A percentile compares a stretch with the other conserved stretches of the same genome.
These are phyloP conservation scores for Pythium brachiatum DNA, from an alignment of 352 stramenopile genomes.

Conservation along the genomic window DNA sequence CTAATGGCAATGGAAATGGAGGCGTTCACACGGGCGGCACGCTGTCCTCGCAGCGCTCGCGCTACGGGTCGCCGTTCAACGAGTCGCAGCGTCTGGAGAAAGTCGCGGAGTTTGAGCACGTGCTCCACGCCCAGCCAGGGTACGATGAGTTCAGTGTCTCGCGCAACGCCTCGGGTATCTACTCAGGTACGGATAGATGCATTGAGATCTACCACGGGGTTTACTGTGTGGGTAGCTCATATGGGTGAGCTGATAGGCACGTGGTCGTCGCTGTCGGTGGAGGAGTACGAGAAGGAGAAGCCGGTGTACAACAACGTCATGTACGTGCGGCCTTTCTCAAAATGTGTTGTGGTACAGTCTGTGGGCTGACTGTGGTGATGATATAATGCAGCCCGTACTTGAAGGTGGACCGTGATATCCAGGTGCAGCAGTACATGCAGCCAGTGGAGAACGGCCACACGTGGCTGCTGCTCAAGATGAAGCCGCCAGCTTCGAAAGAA, in stretches of 20 bases:
- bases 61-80: constrained; percentile 42
- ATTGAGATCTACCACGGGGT: not conserved
- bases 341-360: not conserved
- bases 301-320: constrained; percentile 66
- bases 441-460: constrained; percentile 67
- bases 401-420: constrained; percentile 68
- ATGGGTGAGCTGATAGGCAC: constrained; percentile 27
- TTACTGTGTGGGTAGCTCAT: not conserved
- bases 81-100: constrained; percentile 55
- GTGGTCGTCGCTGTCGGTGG: constrained; percentile 54
- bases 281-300: constrained; percentile 61
- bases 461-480: constrained; percentile 84
- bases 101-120: constrained; percentile 45
- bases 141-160: constrained; percentile 42
- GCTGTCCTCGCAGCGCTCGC: not conserved
- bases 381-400: constrained; percentile 49
- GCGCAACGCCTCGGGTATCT: constrained; percentile 78
- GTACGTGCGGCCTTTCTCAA: constrained; percentile 18
- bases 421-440: constrained; percentile 75
- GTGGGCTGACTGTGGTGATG: not conserved
- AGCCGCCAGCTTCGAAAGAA: constrained; percentile 63
- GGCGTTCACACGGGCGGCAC: not conserved
- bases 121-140: constrained; percentile 43
- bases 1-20: constrained; percentile 7
- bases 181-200: constrained; percentile 39